Evolutionary conservation across 495 filamentous ascomycete genomes (phyloP), one percentile per base, ranked within the genome.

Genomic region (Oleoguttula mirabilis): DNA sequence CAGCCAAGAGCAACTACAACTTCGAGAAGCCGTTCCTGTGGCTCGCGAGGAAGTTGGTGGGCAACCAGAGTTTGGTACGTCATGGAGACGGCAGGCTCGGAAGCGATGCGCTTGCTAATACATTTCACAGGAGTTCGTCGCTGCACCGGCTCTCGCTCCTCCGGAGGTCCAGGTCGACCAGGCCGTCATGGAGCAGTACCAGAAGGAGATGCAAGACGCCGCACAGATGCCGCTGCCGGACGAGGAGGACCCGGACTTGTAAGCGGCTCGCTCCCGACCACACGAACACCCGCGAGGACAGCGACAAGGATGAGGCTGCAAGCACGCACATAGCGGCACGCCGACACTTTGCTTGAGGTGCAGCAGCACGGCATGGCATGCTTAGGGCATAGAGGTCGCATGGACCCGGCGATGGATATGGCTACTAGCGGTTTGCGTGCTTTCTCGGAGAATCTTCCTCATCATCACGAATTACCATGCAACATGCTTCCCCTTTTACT

Each of bases 1-100:
- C 85, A 35, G 92, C 92, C 64, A 99, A 99, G 76, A 94, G 87
- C 55, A 99, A 99, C 72, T 99, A 99, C 73, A 99, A 99, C 80
- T 99, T 99, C 71, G 92, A 99, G 81, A 99, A 99, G 79, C 92
- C 92, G 47, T 99, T 99, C 83, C 78, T 99, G 48, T 99, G 92
- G 92, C 81, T 99, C 55, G 92, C 90, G 40, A 79, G 92, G 60
- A 96, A 99, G 78, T 76, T 96, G 35, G 92, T 94, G 47, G 92
- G 90, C 62, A 95, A 99, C 73, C 74, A 82, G 50, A 64, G 68
- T 52, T 69, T 99, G 63, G 87, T 94, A 72, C 55, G 83, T 72
- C 15, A 35, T 35, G 7, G n/a, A n/a, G n/a, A n/a, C n/a, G n/a
- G n/a, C n/a, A n/a, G n/a, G n/a, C n/a, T n/a, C n/a, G n/a, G n/a